Percentiles rank a stretch among this genome's conserved stretches.
phyloP scores from a whole-genome alignment of 23 red algal genomes.

The Cyanidium caldarium region DNA sequence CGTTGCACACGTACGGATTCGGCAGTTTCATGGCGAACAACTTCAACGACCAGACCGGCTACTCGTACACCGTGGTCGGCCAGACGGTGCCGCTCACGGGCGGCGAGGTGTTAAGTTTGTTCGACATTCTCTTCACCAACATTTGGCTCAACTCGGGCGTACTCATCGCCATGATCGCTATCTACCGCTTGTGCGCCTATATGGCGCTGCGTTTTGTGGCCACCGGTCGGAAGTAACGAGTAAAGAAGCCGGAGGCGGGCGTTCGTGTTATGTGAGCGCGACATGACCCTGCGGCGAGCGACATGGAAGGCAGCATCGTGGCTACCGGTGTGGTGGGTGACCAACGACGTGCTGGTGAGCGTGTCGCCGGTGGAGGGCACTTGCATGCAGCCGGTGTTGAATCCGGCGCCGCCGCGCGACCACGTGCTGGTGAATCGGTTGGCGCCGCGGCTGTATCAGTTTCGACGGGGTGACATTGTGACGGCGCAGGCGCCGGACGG shows the following conservation, averaged over 20 bases:
- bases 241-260: too few relatives aligned
- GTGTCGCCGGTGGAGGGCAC: too few relatives aligned
- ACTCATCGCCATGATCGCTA: slow-evolving; percentile 47
- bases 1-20: slow-evolving; percentile 31
- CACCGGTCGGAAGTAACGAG: neutral
- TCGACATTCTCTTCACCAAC: slow-evolving; percentile 19
- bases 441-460: neutral
- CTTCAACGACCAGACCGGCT: slow-evolving; percentile 22
- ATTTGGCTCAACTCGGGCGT: slow-evolving; percentile 41
- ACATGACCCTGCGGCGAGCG: too few relatives aligned
- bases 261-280: too few relatives aligned
- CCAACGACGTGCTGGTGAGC: too few relatives aligned
- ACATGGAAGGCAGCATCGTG: too few relatives aligned
- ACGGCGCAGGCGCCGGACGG: neutral
- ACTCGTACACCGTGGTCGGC: slow-evolving; percentile 26
- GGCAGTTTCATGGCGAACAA: slow-evolving; percentile 65
- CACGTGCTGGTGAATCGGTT: neutral
- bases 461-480: neutral
- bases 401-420: too few relatives aligned
- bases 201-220: neutral
- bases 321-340: too few relatives aligned
- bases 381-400: too few relatives aligned
- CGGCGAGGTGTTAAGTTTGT: slow-evolving; percentile 15
- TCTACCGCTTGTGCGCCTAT: slow-evolving; percentile 36
- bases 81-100: slow-evolving; percentile 24